Evolutionary conservation across 257 asterid species (phyloP), one percentile per base, ranked within the genome.

Genomic region (Anisodus acutangulus): DNA sequence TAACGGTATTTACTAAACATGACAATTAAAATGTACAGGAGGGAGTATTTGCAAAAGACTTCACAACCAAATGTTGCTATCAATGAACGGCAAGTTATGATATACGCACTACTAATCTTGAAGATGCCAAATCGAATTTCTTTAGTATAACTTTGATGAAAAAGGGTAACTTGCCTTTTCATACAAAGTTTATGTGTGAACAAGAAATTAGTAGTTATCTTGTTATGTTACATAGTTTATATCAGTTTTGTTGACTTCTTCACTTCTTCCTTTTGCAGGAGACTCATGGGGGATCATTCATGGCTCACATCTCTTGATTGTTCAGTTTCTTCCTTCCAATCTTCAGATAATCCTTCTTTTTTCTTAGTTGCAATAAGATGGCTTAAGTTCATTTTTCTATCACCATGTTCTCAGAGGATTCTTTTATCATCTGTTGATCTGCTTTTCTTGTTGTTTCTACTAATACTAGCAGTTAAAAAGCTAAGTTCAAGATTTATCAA

Each of bases 361-460:
- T 26, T 83, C 37, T 87, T 88, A 39, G 79, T 12, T 16, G 37
- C 82, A 3, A 17, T 80, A 6, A 43, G 35, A 1, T 90, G 91
- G 94, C 76, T 88, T 4, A 87, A 87, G 51, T 89, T 91, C 87
- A 87, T 88, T 64, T 86, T 89, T 64, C 91, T 93, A 2, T 83
- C 92, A 5, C 95, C 97, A 58, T 93, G 95, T 82, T 62, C 90
- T 37, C 95, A 90, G 37, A 90, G 92, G 87, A 66, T 89, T 80
- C 84, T 89, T 9, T 90, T 87, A 71, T 87, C 90, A 41, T 85
- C 90, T 9, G 16, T 89, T 62, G 85, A 90, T 39, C 84, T 88
- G 66, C 66, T 91, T 67, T 89, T 91, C 84, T 83, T 93, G 39
- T 55, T 90, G 9, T 39, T 81, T 10, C 83, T 89, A 31, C 3